phyloP scores from a whole-genome alignment of 1,284 basidiomycete genomes.

The Irpex lacteus region DNA sequence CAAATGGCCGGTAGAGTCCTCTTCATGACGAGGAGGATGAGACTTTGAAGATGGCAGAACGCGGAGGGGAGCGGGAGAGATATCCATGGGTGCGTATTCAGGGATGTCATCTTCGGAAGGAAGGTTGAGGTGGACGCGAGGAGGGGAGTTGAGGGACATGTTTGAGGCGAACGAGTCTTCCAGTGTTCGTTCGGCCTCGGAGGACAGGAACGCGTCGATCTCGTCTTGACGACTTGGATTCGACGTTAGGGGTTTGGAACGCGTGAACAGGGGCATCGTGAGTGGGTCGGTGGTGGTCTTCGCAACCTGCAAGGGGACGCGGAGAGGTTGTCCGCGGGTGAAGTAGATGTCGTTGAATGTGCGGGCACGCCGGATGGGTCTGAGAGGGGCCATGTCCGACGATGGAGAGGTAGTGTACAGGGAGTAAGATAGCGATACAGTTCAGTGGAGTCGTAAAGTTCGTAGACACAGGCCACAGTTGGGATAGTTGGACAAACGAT shows the following conservation, averaged over 20 bases:
- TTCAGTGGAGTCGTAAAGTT: conserved; percentile 2
- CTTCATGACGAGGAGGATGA: conserved; percentile 17
- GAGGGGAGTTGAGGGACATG: conserved; percentile 73
- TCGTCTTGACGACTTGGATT: conserved; percentile 55
- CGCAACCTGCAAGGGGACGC: not conserved
- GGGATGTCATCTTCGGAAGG: conserved; percentile 42
- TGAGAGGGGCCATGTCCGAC: conserved; percentile 47
- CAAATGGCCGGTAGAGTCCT: conserved; percentile 8
- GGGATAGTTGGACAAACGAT: not conserved
- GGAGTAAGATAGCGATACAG: conserved; percentile 9
- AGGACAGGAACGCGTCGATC: conserved; percentile 63
- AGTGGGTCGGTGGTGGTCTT: not conserved
- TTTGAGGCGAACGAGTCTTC: conserved; percentile 79
- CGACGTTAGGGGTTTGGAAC: conserved; percentile 46
- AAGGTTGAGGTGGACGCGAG: conserved; percentile 34
- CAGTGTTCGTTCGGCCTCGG: conserved; percentile 62
- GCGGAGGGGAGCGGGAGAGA: conserved; percentile 61
- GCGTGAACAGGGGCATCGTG: conserved; percentile 17
- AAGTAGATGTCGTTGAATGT: not conserved
- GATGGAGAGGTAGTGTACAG: conserved; percentile 10
- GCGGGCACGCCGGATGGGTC: conserved; percentile 20
- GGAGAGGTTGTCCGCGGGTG: not conserved
- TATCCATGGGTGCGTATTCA: conserved; percentile 65
- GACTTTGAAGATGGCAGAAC: conserved; percentile 25
- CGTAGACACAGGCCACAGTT: not conserved